A percentile compares a stretch with the other conserved stretches of the same genome.
These are phyloP conservation scores for Trichoderma brevicompactum DNA, from an alignment of 2,329 filamentous ascomycete species.

Conservation along the genomic window DNA sequence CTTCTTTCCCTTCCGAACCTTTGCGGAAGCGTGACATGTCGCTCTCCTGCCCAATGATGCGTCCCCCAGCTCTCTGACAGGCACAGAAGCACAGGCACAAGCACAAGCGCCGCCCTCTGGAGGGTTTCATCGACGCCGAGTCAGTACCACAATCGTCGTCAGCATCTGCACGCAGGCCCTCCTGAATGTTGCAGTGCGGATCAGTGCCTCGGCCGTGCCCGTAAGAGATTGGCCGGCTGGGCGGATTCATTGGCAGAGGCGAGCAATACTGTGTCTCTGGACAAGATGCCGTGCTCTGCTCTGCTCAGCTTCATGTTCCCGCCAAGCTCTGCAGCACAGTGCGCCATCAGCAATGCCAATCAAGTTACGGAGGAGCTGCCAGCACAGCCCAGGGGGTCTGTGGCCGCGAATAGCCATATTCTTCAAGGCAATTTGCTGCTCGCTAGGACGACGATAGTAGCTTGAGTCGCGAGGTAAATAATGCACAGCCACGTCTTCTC, in stretches of 20 bases:
- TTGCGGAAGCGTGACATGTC: neutral
- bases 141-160: slow-evolving; percentile 13
- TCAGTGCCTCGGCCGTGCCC: neutral
- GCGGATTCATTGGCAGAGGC: neutral
- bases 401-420: neutral
- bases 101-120: slow-evolving; percentile 9
- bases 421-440: slow-evolving; percentile 7
- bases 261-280: too few relatives aligned
- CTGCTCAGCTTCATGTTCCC: neutral
- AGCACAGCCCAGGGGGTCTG: slow-evolving; percentile 8
- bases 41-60: neutral
- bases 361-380: neutral
- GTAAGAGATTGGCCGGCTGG: neutral
- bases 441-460: too few relatives aligned
- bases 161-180: slow-evolving; percentile 17
- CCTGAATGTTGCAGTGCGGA: slow-evolving; percentile 14
- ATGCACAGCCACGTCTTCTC: slow-evolving; percentile 9
- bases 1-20: neutral
- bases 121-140: slow-evolving; percentile 21
- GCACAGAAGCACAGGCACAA: neutral
- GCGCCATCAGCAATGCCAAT: neutral
- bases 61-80: neutral
- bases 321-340: neutral
- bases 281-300: too few relatives aligned
- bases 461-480: too few relatives aligned